Conservation (phyloP, 768 basidiomycete species). For the Russula olivacea region DNA sequence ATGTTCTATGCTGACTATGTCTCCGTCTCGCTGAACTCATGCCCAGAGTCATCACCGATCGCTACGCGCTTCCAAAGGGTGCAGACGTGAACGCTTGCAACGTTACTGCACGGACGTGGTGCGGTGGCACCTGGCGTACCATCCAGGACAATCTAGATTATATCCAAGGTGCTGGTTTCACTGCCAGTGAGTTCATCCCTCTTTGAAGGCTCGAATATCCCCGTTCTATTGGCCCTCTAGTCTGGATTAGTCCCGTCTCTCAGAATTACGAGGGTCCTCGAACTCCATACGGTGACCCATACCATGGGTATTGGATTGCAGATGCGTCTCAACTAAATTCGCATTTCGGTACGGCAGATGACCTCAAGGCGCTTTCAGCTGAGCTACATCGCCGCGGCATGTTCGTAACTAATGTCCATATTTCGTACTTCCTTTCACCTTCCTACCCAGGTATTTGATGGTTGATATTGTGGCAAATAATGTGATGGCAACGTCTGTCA, state of each 20-base stretch:
- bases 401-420: slow-evolving; percentile 35
- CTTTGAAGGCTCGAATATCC: background rate
- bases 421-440: background rate
- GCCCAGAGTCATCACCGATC: slow-evolving; percentile 61
- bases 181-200: slow-evolving; percentile 48
- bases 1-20: background rate
- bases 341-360: slow-evolving; percentile 66
- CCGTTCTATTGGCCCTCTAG: slow-evolving; percentile 31
- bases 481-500: slow-evolving; percentile 64
- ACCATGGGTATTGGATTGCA: slow-evolving; percentile 82
- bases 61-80: slow-evolving; percentile 63
- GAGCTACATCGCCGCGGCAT: slow-evolving; percentile 70
- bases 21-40: background rate
- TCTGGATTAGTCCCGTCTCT: slow-evolving; percentile 81
- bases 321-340: slow-evolving; percentile 62
- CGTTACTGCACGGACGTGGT: slow-evolving; percentile 59
- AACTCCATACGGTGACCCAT: slow-evolving; percentile 72
- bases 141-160: slow-evolving; percentile 78
- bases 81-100: slow-evolving; percentile 50
- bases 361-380: slow-evolving; percentile 58
- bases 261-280: slow-evolving; percentile 70
- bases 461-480: slow-evolving; percentile 83
- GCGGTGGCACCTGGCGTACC: slow-evolving; percentile 82
- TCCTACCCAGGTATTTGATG: slow-evolving; percentile 59
- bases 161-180: slow-evolving; percentile 76